Percentiles rank a stretch among this genome's conserved stretches.
These are phyloP conservation scores for Xylaria sp. DNA, from an alignment of 2,329 filamentous ascomycete species.

Conservation along the genomic window DNA sequence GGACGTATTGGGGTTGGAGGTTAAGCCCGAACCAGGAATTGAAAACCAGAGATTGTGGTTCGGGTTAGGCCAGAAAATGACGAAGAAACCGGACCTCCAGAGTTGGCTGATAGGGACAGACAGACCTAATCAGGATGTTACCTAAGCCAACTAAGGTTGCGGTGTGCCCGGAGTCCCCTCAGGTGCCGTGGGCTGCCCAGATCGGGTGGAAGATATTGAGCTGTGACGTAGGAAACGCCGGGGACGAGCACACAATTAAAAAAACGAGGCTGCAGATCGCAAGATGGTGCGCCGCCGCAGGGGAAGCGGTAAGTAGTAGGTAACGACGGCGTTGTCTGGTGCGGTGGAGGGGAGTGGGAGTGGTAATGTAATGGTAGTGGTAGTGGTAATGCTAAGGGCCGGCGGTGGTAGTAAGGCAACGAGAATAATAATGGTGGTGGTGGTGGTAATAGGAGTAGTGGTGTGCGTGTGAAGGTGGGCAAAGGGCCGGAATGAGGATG, in stretches of 20 bases:
- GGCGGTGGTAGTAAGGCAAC: background rate
- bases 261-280: slow-evolving; percentile 30
- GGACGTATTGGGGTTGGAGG: slow-evolving; percentile 18
- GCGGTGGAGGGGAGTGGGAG: slow-evolving; percentile 13
- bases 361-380: slow-evolving; percentile 9
- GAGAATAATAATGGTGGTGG: slow-evolving; percentile 16
- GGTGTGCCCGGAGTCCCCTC: slow-evolving; percentile 12
- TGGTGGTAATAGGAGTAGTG: background rate
- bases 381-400: slow-evolving; percentile 2
- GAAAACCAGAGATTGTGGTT: slow-evolving; percentile 11
- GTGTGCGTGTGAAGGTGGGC: background rate
- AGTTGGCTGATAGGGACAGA: slow-evolving; percentile 12
- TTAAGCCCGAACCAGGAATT: slow-evolving; percentile 15
- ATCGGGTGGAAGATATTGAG: slow-evolving; percentile 8
- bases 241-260: slow-evolving; percentile 8
- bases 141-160: slow-evolving; percentile 6
- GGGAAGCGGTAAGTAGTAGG: slow-evolving; percentile 18
- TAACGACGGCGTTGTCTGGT: slow-evolving; percentile 5
- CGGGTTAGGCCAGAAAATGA: slow-evolving; percentile 13
- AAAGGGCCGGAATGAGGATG: slow-evolving; percentile 1
- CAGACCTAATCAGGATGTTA: slow-evolving; percentile 13
- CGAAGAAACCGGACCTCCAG: slow-evolving; percentile 6
- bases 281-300: slow-evolving; percentile 27
- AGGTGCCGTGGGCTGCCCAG: slow-evolving; percentile 4
- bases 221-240: slow-evolving; percentile 27